Evolutionary conservation across 106 monocot genomes (phyloP).

Genomic region (Dendrobium chrysotoxum): DNA sequence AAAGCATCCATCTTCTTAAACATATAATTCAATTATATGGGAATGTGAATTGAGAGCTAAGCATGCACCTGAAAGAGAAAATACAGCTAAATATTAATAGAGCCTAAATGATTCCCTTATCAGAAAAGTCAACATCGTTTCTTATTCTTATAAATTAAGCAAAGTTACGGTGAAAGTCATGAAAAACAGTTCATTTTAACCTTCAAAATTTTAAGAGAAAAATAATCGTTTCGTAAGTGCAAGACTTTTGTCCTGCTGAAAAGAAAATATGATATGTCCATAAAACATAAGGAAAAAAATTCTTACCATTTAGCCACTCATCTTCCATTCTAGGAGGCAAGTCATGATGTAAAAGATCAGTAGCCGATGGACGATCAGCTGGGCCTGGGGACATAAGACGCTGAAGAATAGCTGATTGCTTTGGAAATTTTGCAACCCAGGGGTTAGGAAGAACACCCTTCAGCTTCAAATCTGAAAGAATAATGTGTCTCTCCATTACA

Average conservation of each 20-base stretch:
- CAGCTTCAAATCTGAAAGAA: slow-evolving; percentile 89
- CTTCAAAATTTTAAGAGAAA: not conserved
- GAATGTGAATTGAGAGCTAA: not conserved
- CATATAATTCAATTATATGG: not conserved
- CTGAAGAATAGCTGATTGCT: slow-evolving; percentile 48
- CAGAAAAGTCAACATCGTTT: not conserved
- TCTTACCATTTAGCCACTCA: slow-evolving; percentile 88
- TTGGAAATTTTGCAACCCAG: slow-evolving; percentile 68
- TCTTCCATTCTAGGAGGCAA: slow-evolving; percentile 96
- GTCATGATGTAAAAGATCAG: slow-evolving; percentile 58
- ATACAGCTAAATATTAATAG: not conserved
- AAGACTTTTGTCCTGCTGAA: not conserved
- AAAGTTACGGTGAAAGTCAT: not conserved
- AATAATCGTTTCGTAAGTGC: not conserved
- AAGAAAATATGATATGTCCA: not conserved
- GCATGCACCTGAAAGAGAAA: not conserved
- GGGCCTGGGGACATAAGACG: slow-evolving; percentile 73
- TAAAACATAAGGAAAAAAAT: not conserved
- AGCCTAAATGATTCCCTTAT: not conserved
- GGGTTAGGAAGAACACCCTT: slow-evolving; percentile 55
- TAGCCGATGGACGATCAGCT: slow-evolving; percentile 83
- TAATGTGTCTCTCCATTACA: slow-evolving; percentile 81
- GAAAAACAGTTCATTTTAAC: not conserved
- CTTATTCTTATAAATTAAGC: not conserved
- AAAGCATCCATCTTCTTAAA: not conserved